phyloP scores from a whole-genome alignment of 2,329 filamentous ascomycete species.

The Fusarium fujikuroi region DNA sequence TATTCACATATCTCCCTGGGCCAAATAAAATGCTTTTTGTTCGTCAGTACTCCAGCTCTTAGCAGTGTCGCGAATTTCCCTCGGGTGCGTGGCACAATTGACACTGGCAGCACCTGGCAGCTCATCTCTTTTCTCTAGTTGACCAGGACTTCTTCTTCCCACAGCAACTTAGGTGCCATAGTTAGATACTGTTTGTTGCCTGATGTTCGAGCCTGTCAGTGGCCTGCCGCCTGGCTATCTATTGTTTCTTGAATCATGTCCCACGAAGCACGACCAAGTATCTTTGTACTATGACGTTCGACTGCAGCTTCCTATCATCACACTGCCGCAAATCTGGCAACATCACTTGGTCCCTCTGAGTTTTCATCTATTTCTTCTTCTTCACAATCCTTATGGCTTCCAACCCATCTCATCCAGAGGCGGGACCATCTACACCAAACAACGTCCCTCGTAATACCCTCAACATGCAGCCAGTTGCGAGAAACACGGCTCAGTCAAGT shows the following conservation, averaged over 20 bases:
- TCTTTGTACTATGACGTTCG: background rate
- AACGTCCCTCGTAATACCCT: background rate
- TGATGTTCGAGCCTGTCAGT: background rate
- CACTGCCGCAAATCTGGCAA: background rate
- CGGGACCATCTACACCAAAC: background rate
- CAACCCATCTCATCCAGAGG: background rate
- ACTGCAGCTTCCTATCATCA: background rate
- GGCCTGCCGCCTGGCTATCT: background rate
- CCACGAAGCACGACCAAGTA: background rate
- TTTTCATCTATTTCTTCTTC: background rate
- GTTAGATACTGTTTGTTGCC: background rate
- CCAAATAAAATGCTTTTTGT: constrained; percentile 5
- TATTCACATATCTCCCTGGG: background rate
- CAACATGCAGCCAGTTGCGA: background rate
- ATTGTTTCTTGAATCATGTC: background rate
- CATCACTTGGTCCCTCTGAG: background rate
- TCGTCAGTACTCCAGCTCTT: background rate
- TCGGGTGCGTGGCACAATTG: constrained; percentile 6
- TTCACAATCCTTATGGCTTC: constrained; percentile 7
- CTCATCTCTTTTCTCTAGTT: background rate
- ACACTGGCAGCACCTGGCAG: constrained; percentile 1
- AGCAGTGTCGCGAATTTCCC: background rate
- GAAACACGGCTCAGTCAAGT: background rate
- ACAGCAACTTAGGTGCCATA: background rate
- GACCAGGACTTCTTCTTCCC: background rate